Conservation (phyloP, 768 basidiomycete genomes). For the Chalciporus piperatus region DNA sequence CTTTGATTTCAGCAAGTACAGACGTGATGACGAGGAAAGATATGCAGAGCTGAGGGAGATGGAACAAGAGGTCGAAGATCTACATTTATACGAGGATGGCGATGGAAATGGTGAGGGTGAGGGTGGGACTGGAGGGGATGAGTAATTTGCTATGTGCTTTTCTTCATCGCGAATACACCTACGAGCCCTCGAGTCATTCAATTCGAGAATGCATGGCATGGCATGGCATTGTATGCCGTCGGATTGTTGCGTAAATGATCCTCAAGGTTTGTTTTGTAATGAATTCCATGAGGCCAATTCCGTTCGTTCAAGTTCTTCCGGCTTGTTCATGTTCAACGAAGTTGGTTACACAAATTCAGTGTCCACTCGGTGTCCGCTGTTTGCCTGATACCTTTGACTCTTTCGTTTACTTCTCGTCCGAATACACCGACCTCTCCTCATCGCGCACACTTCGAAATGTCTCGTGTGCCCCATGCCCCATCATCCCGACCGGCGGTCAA, state of each 20-base stretch:
- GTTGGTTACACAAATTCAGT: no score
- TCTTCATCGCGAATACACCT: no score
- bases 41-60: slow-evolving; percentile 25
- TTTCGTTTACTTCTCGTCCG: slow-evolving; percentile 2
- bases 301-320: no score
- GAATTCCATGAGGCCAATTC: neutral
- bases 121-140: neutral
- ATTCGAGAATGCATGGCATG: neutral
- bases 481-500: slow-evolving; percentile 33
- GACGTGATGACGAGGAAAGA: slow-evolving; percentile 36
- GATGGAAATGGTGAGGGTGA: slow-evolving; percentile 6
- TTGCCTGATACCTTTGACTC: neutral
- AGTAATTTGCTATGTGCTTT: neutral
- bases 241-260: neutral
- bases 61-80: slow-evolving; percentile 13
- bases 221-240: no score
- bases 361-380: no score
- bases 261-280: neutral
- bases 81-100: slow-evolving; percentile 24
- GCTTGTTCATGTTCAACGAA: no score
- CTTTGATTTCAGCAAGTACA: slow-evolving; percentile 61
- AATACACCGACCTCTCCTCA: slow-evolving; percentile 2
- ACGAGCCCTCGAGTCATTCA: neutral
- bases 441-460: slow-evolving; percentile 29
- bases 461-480: slow-evolving; percentile 39